These are phyloP conservation scores for Iberis amara DNA, from an alignment of 441 rosid genomes.

Conservation along the genomic window DNA sequence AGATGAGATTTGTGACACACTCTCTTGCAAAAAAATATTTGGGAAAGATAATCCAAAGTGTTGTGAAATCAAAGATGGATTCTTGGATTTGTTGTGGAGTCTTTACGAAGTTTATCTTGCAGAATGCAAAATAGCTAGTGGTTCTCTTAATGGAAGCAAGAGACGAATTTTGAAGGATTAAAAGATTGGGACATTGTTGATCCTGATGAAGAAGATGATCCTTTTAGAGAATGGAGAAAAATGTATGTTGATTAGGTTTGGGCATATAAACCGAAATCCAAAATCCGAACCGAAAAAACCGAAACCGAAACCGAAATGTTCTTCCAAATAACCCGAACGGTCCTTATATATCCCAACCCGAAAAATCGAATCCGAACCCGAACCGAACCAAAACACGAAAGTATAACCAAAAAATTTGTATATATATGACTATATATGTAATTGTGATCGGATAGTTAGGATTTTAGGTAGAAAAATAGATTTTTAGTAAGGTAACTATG, in stretches of 20 bases:
- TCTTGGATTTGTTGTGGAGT: not conserved
- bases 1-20: not conserved
- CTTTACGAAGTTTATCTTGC: not conserved
- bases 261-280: too few relatives aligned
- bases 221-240: not conserved
- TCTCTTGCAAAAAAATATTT: not conserved
- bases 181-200: not conserved
- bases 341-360: too few relatives aligned
- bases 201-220: not conserved
- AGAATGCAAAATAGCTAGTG: not conserved
- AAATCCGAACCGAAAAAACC: too few relatives aligned
- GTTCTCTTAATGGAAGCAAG: not conserved
- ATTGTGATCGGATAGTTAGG: too few relatives aligned
- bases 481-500: too few relatives aligned
- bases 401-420: too few relatives aligned
- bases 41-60: not conserved
- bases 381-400: too few relatives aligned
- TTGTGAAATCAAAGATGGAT: not conserved
- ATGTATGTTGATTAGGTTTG: not conserved
- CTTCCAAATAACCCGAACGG: too few relatives aligned
- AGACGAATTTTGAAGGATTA: not conserved
- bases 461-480: too few relatives aligned
- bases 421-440: too few relatives aligned
- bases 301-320: too few relatives aligned
- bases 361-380: too few relatives aligned